phyloP scores from a whole-genome alignment of 202 grass and related monocot genomes.

The Setaria viridis region DNA sequence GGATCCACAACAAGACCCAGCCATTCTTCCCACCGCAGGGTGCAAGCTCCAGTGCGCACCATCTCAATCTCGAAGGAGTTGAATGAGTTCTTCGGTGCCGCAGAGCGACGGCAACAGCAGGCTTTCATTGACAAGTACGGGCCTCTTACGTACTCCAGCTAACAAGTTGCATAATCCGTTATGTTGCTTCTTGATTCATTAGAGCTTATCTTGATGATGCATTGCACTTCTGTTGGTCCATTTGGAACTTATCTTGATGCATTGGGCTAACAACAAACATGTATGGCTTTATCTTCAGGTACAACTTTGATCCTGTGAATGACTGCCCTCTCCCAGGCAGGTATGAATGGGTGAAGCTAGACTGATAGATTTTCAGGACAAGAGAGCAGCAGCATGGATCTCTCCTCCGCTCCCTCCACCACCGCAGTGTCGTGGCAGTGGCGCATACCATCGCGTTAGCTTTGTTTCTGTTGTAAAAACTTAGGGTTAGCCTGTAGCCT shows the following conservation, averaged over 20 bases:
- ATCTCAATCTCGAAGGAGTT: conserved; percentile 57
- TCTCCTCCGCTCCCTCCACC: conserved; percentile 42
- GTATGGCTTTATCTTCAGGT: conserved; percentile 57
- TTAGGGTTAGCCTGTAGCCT: conserved; percentile 50
- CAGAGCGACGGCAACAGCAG: conserved; percentile 54
- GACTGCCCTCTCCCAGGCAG: conserved; percentile 68
- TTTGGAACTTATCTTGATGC: conserved; percentile 7
- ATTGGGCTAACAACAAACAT: conserved; percentile 4
- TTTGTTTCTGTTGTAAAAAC: conserved; percentile 59
- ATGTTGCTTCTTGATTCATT: not conserved
- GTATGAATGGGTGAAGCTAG: conserved; percentile 80
- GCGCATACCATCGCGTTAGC: conserved; percentile 25
- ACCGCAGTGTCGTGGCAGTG: conserved; percentile 26
- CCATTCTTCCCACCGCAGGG: conserved; percentile 35
- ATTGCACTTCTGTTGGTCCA: not conserved
- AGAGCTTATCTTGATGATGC: conserved; percentile 21
- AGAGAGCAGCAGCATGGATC: conserved; percentile 41
- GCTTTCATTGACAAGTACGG: conserved; percentile 75
- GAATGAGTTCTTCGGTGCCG: conserved; percentile 62
- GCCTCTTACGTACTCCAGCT: not conserved
- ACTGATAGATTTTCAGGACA: conserved; percentile 46
- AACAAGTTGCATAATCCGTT: not conserved
- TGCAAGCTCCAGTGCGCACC: conserved; percentile 34
- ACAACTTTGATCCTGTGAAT: conserved; percentile 84
- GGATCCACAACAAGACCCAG: conserved; percentile 61